phyloP scores from a whole-genome alignment of 2,329 filamentous ascomycete species.

The Amauroascus verrucosus region DNA sequence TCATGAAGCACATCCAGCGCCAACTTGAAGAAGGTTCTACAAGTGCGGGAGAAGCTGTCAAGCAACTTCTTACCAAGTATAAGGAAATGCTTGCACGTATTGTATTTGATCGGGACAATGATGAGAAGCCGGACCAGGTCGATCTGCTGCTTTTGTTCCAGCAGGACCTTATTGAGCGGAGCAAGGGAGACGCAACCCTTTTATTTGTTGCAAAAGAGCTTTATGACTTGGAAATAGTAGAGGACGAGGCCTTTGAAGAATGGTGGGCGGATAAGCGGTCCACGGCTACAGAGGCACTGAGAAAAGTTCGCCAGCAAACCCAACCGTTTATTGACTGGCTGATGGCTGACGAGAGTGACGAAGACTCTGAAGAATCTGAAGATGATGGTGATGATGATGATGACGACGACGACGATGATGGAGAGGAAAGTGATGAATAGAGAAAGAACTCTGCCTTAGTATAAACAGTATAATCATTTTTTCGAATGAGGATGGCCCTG shows the following conservation, averaged over 20 bases:
- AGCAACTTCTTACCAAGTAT: slow-evolving; percentile 53
- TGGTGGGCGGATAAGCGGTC: slow-evolving; percentile 80
- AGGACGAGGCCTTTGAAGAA: slow-evolving; percentile 74
- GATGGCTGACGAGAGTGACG: slow-evolving; percentile 62
- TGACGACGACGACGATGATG: slow-evolving; percentile 10
- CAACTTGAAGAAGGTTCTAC: slow-evolving; percentile 50
- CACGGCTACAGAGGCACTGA: slow-evolving; percentile 57
- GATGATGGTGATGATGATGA: slow-evolving; percentile 36
- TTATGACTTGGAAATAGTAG: slow-evolving; percentile 71
- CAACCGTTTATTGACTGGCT: slow-evolving; percentile 74
- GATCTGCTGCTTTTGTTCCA: slow-evolving; percentile 78
- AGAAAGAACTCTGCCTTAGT: neutral
- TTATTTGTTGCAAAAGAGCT: slow-evolving; percentile 73
- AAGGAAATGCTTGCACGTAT: slow-evolving; percentile 51
- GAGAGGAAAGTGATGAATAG: slow-evolving; percentile 6
- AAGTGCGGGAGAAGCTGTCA: slow-evolving; percentile 55
- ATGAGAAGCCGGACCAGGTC: slow-evolving; percentile 58
- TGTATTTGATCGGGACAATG: slow-evolving; percentile 47
- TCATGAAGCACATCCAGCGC: slow-evolving; percentile 70
- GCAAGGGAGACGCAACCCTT: slow-evolving; percentile 57
- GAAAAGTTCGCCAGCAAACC: slow-evolving; percentile 60
- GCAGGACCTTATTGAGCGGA: slow-evolving; percentile 59
- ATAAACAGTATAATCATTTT: neutral
- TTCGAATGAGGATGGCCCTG: neutral
- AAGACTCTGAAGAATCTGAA: slow-evolving; percentile 49